Percentiles rank a stretch among this genome's conserved stretches.
These are phyloP conservation scores for Sporothrix humicola DNA, from an alignment of 2,329 filamentous ascomycete genomes.

Conservation along the genomic window DNA sequence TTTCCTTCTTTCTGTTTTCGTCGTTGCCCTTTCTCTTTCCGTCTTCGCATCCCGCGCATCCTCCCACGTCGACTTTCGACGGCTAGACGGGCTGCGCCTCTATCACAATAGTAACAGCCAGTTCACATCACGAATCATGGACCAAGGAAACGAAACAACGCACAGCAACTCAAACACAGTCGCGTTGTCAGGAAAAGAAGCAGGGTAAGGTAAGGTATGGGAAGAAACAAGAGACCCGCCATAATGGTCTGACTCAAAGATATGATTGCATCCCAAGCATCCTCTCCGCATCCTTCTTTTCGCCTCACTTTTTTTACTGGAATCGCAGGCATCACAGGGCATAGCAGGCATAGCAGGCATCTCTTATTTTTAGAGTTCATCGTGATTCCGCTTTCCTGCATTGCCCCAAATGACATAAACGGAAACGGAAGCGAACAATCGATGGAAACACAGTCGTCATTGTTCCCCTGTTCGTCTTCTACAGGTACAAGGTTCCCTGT, in stretches of 20 bases:
- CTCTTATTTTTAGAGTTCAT: neutral
- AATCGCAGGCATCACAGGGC: neutral
- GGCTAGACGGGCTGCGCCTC: neutral
- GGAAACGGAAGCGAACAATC: neutral
- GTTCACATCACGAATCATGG: neutral
- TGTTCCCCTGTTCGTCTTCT: neutral
- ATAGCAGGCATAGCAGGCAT: no score
- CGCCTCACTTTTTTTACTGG: constrained; percentile 1
- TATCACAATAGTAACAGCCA: neutral
- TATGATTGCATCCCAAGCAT: neutral
- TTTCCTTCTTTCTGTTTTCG: neutral
- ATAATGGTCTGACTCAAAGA: neutral
- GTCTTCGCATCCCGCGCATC: neutral
- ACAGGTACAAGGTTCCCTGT: neutral
- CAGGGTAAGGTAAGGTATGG: neutral
- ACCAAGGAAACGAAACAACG: neutral
- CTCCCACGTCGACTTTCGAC: neutral
- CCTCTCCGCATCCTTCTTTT: neutral
- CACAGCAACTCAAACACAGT: neutral
- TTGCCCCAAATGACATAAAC: neutral
- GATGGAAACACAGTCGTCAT: neutral
- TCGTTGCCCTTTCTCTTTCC: neutral
- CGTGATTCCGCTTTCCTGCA: neutral
- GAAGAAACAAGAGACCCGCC: neutral
- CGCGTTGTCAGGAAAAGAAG: neutral